Base-by-base conservation (phyloP, 495 filamentous ascomycete genomes). In the Penicillium flavigenum region DNA sequence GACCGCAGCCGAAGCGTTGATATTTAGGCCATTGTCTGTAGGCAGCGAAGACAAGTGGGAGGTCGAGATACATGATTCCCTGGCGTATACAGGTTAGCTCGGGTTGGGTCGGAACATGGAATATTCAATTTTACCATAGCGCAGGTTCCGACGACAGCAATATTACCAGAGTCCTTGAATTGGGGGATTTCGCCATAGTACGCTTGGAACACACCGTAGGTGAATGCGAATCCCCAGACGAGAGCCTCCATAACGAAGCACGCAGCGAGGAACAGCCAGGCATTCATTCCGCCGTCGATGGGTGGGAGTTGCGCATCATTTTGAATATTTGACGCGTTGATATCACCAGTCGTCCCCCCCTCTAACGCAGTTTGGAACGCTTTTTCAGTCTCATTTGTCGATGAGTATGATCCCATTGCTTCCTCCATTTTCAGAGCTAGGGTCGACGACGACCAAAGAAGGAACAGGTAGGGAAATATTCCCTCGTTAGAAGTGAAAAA, bases 191-290 rank as follows among this genome's bases (percentile, higher is more conserved):
- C 52, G 16, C 50, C 46, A 47, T 74, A 75, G 58, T 73, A 68
- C 22, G 67, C 70, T 39, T 75, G 71, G 47, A 75, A 73, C 16
- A 80, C 69, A 53, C 74, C 75, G 58, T 75, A 79, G 10, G 77
- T 63, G 50, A 78, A 70, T 11, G 76, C 69, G 49, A 75, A 44
- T 34, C 60, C 60, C 83, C 83, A 88, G 3, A 85, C 71, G 8
- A 87, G 66, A n/a, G 72, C 79, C 56, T 89, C 84, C 41, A 87
- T 72, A 48, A 79, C 65, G 65, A 87, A 87, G 56, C 77, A 76
- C 0, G 79, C 81, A 0, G 74, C 71, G 0, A 89, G 72, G 57
- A 84, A 85, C 0, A 86, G 71, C 81, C 82, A 88, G 1, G 86
- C 85, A 34, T 83, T 70, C 54, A 76, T 79, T 10, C 84, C 86